A percentile compares a stretch with the other conserved stretches of the same genome.
Conservation (phyloP, 1,284 basidiomycete genomes). For the Pseudozyma thailandica region DNA sequence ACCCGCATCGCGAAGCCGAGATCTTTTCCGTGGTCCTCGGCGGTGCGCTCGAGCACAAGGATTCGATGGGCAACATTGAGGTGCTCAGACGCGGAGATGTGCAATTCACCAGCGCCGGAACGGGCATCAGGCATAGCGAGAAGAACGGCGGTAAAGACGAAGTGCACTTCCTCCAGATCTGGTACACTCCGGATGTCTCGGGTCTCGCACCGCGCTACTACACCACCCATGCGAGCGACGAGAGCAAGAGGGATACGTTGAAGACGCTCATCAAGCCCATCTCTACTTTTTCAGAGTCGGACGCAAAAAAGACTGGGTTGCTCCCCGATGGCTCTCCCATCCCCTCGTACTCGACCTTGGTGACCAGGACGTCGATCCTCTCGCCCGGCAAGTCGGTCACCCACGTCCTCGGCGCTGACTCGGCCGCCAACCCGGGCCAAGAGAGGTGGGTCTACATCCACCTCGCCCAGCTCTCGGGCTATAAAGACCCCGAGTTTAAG, state of each 20-base stretch:
- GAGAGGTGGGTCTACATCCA: slow-evolving; percentile 59
- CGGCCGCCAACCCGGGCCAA: slow-evolving; percentile 15
- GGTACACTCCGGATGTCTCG: slow-evolving; percentile 49
- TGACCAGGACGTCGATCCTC: slow-evolving; percentile 48
- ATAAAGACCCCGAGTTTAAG: slow-evolving; percentile 64
- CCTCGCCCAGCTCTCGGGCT: slow-evolving; percentile 51
- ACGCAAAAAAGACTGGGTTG: slow-evolving; percentile 30
- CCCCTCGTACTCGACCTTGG: slow-evolving; percentile 44
- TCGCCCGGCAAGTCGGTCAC: slow-evolving; percentile 25
- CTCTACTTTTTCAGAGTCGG: slow-evolving; percentile 22
- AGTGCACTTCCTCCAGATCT: slow-evolving; percentile 61
- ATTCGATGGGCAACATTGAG: slow-evolving; percentile 89
- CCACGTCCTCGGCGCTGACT: slow-evolving; percentile 48
- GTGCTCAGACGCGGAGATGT: slow-evolving; percentile 85
- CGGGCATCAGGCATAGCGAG: slow-evolving; percentile 77
- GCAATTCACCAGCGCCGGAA: slow-evolving; percentile 89
- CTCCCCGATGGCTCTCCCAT: slow-evolving; percentile 45
- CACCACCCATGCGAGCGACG: slow-evolving; percentile 46
- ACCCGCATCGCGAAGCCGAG: slow-evolving; percentile 79
- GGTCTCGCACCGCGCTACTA: slow-evolving; percentile 52
- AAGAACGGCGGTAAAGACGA: slow-evolving; percentile 76
- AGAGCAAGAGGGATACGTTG: slow-evolving; percentile 44
- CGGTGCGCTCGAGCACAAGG: slow-evolving; percentile 79
- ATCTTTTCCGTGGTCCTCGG: slow-evolving; percentile 87
- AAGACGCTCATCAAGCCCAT: slow-evolving; percentile 55